Conservation (phyloP, 2,329 filamentous ascomycete species). For the Ceratocystis cacaofunesta region DNA sequence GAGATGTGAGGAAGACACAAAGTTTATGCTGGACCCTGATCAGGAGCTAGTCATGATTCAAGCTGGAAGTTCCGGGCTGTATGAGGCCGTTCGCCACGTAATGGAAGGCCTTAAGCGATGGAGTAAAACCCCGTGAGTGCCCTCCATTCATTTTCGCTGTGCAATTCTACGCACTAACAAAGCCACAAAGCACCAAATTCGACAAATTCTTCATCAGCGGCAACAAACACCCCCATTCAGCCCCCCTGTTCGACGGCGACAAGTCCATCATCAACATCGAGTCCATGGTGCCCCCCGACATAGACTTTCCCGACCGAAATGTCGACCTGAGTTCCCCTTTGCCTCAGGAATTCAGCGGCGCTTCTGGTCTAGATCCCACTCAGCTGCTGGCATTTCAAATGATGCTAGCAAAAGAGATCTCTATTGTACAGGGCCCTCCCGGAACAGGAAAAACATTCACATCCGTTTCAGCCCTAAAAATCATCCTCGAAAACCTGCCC, state of each 20-base stretch:
- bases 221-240: slow-evolving; percentile 23
- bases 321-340: slow-evolving; percentile 3
- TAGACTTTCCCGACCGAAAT: neutral
- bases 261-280: slow-evolving; percentile 5
- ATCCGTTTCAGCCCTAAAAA: slow-evolving; percentile 54
- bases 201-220: slow-evolving; percentile 45
- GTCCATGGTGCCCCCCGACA: neutral
- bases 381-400: slow-evolving; percentile 53
- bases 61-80: slow-evolving; percentile 51
- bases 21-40: slow-evolving; percentile 48
- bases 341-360: slow-evolving; percentile 15
- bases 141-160: neutral
- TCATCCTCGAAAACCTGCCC: slow-evolving; percentile 42
- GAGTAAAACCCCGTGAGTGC: slow-evolving; percentile 11
- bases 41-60: slow-evolving; percentile 67
- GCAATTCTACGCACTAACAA: slow-evolving; percentile 2
- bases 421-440: slow-evolving; percentile 73
- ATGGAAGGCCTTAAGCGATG: slow-evolving; percentile 12
- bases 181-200: slow-evolving; percentile 35
- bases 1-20: slow-evolving; percentile 37
- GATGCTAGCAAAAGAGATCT: slow-evolving; percentile 56
- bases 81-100: slow-evolving; percentile 54
- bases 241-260: slow-evolving; percentile 23
- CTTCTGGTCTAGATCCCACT: slow-evolving; percentile 39
- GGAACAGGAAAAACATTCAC: slow-evolving; percentile 65